Conservation (phyloP, 2,329 filamentous ascomycete genomes). For the Colletotrichum sp. region DNA sequence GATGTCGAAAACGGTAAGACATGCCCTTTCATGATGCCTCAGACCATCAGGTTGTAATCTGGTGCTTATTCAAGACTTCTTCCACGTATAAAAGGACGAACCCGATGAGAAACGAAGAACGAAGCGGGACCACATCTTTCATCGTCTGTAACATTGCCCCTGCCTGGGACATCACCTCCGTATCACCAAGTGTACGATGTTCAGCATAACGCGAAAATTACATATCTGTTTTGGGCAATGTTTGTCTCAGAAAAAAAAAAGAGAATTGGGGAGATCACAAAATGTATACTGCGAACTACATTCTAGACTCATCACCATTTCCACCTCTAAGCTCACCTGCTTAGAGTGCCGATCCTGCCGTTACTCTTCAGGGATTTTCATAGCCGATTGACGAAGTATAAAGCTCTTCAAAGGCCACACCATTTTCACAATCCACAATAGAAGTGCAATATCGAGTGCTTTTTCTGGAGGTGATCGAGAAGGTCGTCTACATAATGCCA, state of each 20-base stretch:
- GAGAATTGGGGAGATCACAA: no score
- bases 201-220: no score
- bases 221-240: no score
- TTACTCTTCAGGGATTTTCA: no score
- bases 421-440: background rate
- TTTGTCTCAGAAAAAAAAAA: no score
- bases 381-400: background rate
- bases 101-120: fast-evolving
- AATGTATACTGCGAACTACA: background rate
- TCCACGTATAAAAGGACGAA: background rate
- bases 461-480: background rate
- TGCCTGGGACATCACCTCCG: background rate
- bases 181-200: background rate
- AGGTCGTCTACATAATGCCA: background rate
- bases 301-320: background rate
- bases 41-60: background rate
- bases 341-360: fast-evolving
- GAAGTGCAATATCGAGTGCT: no score
- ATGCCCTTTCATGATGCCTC: background rate
- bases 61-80: background rate
- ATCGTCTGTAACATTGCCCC: background rate
- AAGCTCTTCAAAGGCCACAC: fast-evolving
- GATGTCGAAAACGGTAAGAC: background rate
- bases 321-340: background rate
- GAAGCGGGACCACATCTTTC: fast-evolving